These are phyloP conservation scores for Cochliopodium minus DNA, from an alignment of 208 protist genomes.

Conservation along the genomic window DNA sequence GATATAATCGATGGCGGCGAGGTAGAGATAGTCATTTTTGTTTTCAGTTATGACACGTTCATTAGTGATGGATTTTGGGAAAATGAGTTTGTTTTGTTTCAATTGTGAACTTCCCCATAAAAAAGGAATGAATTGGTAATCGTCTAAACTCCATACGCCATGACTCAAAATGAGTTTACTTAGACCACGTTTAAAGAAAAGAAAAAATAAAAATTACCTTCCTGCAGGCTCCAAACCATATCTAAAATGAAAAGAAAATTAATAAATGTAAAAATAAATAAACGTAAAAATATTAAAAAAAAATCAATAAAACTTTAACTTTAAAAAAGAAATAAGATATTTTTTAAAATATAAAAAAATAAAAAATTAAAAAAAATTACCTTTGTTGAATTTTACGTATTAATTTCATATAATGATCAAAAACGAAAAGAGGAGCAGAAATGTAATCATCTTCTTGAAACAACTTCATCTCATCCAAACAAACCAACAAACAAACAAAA, in stretches of 20 bases:
- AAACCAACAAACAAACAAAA: constrained; percentile 77
- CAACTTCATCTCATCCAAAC: constrained; percentile 50
- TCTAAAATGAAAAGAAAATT: constrained; percentile 39
- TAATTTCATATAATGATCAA: constrained; percentile 69
- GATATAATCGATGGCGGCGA: constrained; percentile 42
- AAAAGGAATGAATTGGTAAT: constrained; percentile 95
- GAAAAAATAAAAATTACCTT: too few species aligned
- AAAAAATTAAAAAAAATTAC: constrained; percentile 40
- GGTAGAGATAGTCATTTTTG: constrained; percentile 45
- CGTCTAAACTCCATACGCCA: constrained; percentile 94
- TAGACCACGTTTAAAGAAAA: too few species aligned
- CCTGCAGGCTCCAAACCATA: constrained; percentile 85
- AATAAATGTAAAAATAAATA: background rate
- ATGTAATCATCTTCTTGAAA: constrained; percentile 34
- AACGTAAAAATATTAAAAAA: too few species aligned
- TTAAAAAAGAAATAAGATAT: background rate
- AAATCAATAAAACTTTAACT: too few species aligned
- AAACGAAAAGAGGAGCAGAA: constrained; percentile 59
- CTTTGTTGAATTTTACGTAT: constrained; percentile 49
- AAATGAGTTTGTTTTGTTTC: constrained; percentile 36
- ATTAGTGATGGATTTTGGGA: constrained; percentile 3
- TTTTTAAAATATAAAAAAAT: background rate
- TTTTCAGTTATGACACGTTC: constrained; percentile 11
- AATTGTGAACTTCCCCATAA: constrained; percentile 85
- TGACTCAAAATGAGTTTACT: too few species aligned